These are phyloP conservation scores for Cunninghamia lanceolata DNA, from an alignment of 75 land plant genomes.

Conservation along the genomic window DNA sequence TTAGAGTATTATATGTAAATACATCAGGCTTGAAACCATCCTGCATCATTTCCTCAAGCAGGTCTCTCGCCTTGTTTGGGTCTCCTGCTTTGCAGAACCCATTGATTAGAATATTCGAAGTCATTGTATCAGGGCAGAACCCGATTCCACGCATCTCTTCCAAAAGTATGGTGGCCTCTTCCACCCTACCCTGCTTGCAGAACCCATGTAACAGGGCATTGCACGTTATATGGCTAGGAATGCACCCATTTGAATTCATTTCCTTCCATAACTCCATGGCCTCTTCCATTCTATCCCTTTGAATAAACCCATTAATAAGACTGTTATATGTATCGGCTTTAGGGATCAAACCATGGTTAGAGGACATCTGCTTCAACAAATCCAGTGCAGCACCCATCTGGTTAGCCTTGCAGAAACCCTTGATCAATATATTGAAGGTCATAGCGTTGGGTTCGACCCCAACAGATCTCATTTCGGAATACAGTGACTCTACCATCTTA, in stretches of 20 bases:
- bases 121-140: slow-evolving; percentile 44
- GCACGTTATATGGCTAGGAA: slow-evolving; percentile 33
- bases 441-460: slow-evolving; percentile 45
- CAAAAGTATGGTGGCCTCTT: slow-evolving; percentile 48
- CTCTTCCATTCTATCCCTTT: slow-evolving; percentile 44
- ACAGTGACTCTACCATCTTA: slow-evolving; percentile 42
- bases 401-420: slow-evolving; percentile 55
- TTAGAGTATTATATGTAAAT: slow-evolving; percentile 49
- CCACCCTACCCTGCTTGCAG: slow-evolving; percentile 52
- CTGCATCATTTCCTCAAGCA: slow-evolving; percentile 49
- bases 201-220: slow-evolving; percentile 61
- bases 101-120: slow-evolving; percentile 43
- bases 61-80: slow-evolving; percentile 35
- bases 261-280: slow-evolving; percentile 45
- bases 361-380: slow-evolving; percentile 63
- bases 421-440: slow-evolving; percentile 66
- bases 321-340: slow-evolving; percentile 58
- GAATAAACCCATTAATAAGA: slow-evolving; percentile 51
- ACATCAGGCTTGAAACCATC: slow-evolving; percentile 58
- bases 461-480: slow-evolving; percentile 31
- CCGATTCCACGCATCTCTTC: slow-evolving; percentile 40
- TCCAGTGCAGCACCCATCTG: slow-evolving; percentile 46
- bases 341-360: slow-evolving; percentile 37
- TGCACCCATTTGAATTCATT: slow-evolving; percentile 41
- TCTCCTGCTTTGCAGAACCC: slow-evolving; percentile 52